Evolutionary conservation across 148 eudicot species (phyloP).

Genomic region (Amaranthus cruentus): DNA sequence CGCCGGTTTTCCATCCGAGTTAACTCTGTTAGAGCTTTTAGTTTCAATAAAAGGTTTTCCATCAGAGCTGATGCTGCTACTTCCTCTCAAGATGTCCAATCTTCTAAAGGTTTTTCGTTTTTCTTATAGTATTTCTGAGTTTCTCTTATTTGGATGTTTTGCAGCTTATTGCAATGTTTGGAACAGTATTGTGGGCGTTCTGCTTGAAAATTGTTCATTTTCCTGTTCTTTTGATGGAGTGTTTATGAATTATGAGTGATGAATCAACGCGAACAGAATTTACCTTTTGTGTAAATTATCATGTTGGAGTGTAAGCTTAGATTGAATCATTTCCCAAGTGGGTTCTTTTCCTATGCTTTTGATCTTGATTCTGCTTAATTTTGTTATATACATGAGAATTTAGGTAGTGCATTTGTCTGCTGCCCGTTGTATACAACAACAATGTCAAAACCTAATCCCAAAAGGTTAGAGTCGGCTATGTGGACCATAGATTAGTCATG

Average conservation of each 20-base stretch:
- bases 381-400: no score
- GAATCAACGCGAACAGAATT: not conserved
- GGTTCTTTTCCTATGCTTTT: no score
- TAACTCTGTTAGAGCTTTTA: constrained; percentile 16
- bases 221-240: not conserved
- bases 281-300: not conserved
- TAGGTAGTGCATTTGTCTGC: no score
- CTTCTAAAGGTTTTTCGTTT: constrained; percentile 23
- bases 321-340: no score
- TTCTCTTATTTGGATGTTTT: not conserved
- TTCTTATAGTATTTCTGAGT: not conserved
- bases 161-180: not conserved
- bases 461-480: no score
- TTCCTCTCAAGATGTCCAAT: constrained; percentile 13
- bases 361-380: no score
- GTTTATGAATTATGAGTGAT: not conserved
- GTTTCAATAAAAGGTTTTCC: not conserved
- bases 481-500: no score
- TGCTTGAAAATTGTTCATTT: not conserved
- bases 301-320: not conserved
- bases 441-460: no score
- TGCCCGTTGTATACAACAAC: no score
- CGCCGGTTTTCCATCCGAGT: constrained; percentile 24
- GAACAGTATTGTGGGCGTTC: not conserved
- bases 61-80: constrained; percentile 33